Conservation (phyloP, 176 grass and related monocot genomes). For the Rhipidocladum racemiflorum region DNA sequence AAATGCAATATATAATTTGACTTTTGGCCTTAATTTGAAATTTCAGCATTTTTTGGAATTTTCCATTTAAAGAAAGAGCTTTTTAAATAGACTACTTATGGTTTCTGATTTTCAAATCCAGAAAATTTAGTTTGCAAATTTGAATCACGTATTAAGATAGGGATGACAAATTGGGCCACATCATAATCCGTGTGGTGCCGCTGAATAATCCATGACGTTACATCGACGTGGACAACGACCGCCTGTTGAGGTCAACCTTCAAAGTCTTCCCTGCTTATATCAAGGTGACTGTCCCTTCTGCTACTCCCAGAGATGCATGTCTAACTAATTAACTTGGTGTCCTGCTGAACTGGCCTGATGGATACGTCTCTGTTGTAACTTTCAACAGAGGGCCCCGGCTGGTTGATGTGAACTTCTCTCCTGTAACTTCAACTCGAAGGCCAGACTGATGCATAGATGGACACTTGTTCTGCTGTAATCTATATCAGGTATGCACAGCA, state of each 20-base stretch:
- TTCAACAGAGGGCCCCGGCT: neutral
- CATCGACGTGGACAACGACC: neutral
- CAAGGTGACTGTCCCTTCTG: neutral
- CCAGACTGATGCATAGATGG: neutral
- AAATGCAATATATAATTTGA: too few relatives aligned
- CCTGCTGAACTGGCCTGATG: neutral
- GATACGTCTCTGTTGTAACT: neutral
- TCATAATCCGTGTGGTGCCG: neutral
- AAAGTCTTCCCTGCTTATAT: neutral
- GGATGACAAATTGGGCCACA: too few relatives aligned
- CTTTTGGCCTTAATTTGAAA: too few relatives aligned
- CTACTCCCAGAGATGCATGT: neutral
- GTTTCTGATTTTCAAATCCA: too few relatives aligned
- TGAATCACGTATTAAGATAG: too few relatives aligned
- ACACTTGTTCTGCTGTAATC: neutral
- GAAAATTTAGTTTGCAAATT: too few relatives aligned
- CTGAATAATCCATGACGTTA: neutral
- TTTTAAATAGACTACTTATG: too few relatives aligned
- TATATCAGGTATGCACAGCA: neutral
- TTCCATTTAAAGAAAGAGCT: too few relatives aligned
- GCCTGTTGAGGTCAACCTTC: neutral
- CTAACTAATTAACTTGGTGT: neutral
- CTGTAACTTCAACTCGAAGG: neutral
- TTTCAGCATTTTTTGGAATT: too few relatives aligned
- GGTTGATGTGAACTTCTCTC: neutral